Conservation (phyloP, 257 asterid species). For the Solanum tarapatanum region DNA sequence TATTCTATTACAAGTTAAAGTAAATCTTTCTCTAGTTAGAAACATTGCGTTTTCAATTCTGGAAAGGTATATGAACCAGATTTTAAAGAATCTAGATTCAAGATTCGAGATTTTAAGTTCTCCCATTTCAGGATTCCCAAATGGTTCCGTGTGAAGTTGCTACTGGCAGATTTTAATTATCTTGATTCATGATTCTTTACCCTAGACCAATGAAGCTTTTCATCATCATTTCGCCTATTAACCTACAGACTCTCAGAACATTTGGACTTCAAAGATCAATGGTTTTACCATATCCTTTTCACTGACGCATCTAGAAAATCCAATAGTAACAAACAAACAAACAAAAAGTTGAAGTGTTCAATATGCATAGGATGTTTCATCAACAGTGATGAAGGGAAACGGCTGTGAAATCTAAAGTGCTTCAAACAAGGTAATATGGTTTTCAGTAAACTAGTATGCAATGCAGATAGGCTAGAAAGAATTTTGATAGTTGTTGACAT, state of each 20-base stretch:
- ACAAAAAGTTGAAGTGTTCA: neutral
- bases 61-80: neutral
- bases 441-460: neutral
- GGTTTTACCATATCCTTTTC: neutral
- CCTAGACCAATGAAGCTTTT: neutral
- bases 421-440: neutral
- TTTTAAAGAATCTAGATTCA: neutral
- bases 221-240: neutral
- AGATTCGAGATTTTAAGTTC: neutral
- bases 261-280: neutral
- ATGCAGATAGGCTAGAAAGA: neutral
- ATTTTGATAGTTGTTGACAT: neutral
- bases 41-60: neutral
- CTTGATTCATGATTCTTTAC: neutral
- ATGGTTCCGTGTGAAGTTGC: neutral
- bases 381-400: neutral
- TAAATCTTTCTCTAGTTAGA: neutral
- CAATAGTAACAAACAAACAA: neutral
- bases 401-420: neutral
- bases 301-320: neutral
- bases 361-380: neutral
- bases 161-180: neutral
- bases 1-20: neutral
- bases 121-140: neutral
- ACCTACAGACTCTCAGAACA: neutral